A percentile compares a stretch with the other conserved stretches of the same genome.
phyloP scores from a whole-genome alignment of 1,284 basidiomycete genomes.

The Papiliotrema terrestris region DNA sequence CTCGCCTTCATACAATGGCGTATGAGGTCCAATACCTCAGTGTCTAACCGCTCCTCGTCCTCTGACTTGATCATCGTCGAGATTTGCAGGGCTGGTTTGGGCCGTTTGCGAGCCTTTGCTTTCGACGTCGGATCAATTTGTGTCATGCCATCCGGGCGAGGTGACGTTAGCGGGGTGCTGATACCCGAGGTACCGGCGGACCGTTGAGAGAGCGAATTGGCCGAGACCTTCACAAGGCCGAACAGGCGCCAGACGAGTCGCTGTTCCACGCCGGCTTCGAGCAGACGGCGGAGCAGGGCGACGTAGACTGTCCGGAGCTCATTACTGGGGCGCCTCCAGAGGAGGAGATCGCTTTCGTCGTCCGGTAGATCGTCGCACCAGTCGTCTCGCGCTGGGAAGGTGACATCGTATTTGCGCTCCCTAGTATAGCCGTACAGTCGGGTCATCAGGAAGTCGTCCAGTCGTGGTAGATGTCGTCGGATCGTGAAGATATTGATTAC shows the following conservation, averaged over 20 bases:
- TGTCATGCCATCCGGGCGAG: not conserved
- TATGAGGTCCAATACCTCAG: constrained; percentile 42
- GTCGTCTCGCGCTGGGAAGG: constrained; percentile 34
- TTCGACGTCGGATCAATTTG: not conserved
- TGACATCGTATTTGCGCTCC: constrained; percentile 30
- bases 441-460: constrained; percentile 32
- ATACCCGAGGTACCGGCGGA: not conserved
- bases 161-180: not conserved
- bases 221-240: constrained; percentile 20
- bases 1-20: constrained; percentile 36
- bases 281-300: constrained; percentile 26
- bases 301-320: constrained; percentile 30
- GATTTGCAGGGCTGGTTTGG: constrained; percentile 13
- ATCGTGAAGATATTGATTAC: constrained; percentile 29
- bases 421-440: constrained; percentile 31
- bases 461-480: constrained; percentile 23
- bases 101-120: constrained; percentile 4
- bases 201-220: not conserved
- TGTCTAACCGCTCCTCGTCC: constrained; percentile 31
- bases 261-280: constrained; percentile 38
- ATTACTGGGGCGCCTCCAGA: constrained; percentile 21
- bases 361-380: constrained; percentile 24
- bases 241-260: constrained; percentile 40
- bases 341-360: constrained; percentile 9
- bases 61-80: constrained; percentile 6